Conservation (phyloP, 345 rosid species). For the rapeseed (Brassica napus) region DNA sequence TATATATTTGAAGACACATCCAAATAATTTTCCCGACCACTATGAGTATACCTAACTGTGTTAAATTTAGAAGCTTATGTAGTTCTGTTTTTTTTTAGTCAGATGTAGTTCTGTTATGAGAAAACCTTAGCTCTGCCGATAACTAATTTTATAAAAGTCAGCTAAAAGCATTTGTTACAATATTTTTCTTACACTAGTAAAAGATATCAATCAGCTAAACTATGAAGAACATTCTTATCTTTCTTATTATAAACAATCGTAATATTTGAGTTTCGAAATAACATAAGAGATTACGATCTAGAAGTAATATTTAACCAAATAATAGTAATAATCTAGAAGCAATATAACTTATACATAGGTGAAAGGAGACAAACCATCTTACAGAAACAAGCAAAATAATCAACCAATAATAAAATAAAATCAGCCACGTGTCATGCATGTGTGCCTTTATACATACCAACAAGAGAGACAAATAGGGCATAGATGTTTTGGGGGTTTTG, state of each 20-base stretch:
- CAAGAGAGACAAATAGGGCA: conserved; percentile 43
- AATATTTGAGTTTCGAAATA: background rate
- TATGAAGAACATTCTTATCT: background rate
- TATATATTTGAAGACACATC: background rate
- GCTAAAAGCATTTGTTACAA: background rate
- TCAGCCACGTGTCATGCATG: conserved; percentile 25
- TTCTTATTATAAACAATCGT: background rate
- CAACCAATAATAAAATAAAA: background rate
- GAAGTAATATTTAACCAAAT: background rate
- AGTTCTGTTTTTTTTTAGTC: background rate
- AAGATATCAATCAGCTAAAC: background rate
- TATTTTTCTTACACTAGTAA: background rate
- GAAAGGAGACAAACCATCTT: conserved; percentile 4
- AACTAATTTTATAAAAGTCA: background rate
- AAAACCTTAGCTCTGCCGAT: background rate
- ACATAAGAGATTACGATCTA: conserved; percentile 3
- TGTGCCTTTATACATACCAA: conserved; percentile 23
- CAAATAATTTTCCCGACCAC: background rate
- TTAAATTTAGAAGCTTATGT: background rate
- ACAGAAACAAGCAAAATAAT: conserved; percentile 3
- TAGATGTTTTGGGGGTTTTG: conserved; percentile 35
- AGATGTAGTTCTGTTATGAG: background rate
- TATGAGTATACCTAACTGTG: background rate
- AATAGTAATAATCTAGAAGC: background rate
- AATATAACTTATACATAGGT: background rate